These are phyloP conservation scores for Raphidocelis subcapitata DNA, from an alignment of 139 green algal genomes.

Conservation along the genomic window DNA sequence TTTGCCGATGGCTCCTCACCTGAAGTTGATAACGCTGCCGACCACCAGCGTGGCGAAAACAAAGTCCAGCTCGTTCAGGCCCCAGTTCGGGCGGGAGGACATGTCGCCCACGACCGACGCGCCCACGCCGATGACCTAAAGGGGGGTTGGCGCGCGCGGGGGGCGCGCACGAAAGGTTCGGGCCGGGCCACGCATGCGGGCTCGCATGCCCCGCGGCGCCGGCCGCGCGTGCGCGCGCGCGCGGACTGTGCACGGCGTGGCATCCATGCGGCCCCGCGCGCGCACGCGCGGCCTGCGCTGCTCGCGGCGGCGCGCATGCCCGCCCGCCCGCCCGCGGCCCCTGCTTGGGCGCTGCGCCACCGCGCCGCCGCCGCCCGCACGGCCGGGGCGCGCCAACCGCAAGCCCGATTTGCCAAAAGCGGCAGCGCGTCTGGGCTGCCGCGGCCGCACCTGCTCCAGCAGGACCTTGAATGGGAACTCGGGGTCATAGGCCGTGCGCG, in stretches of 20 bases:
- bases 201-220: too few relatives aligned
- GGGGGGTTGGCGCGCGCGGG: conserved; percentile 19
- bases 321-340: too few relatives aligned
- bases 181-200: neutral
- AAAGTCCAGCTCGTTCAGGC: conserved; percentile 97
- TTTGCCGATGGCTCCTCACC: too few relatives aligned
- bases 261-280: too few relatives aligned
- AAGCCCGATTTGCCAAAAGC: too few relatives aligned
- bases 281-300: too few relatives aligned
- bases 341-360: neutral
- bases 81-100: conserved; percentile 91
- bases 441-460: conserved; percentile 78
- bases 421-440: neutral
- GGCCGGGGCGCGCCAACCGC: neutral
- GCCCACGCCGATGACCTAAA: conserved; percentile 90
- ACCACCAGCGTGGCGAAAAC: conserved; percentile 93
- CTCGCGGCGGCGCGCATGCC: too few relatives aligned
- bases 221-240: too few relatives aligned
- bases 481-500: conserved; percentile 82
- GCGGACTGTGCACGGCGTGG: neutral
- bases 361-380: neutral
- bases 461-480: conserved; percentile 92
- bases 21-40: conserved; percentile 96
- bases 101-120: conserved; percentile 94
- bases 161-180: neutral